These are phyloP conservation scores for Rubus idaeus DNA, from an alignment of 306 rosid genomes.

Conservation along the genomic window DNA sequence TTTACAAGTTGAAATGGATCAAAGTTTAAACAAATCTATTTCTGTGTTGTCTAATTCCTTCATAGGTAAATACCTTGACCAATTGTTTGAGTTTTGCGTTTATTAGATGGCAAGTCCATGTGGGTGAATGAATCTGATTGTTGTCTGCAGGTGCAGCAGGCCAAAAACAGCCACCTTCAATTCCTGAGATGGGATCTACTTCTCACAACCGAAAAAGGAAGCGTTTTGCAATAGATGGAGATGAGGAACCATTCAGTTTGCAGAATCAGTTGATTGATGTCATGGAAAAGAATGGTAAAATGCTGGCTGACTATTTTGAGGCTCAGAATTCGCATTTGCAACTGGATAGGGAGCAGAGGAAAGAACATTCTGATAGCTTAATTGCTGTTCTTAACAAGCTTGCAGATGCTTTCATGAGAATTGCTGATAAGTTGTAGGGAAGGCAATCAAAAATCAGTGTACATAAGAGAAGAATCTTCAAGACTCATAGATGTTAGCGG, in stretches of 20 bases:
- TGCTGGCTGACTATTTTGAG: slow-evolving; percentile 69
- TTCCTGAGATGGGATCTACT: slow-evolving; percentile 73
- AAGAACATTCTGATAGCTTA: slow-evolving; percentile 58
- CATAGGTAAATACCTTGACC: background rate
- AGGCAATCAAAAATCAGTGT: slow-evolving; percentile 43
- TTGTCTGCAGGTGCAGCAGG: slow-evolving; percentile 44
- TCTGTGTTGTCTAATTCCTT: background rate
- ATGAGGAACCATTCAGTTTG: slow-evolving; percentile 48
- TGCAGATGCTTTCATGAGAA: slow-evolving; percentile 87
- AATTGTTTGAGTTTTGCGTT: background rate
- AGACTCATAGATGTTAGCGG: slow-evolving; percentile 38
- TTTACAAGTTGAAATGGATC: background rate
- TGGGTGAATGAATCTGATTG: background rate
- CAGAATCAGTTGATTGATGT: slow-evolving; percentile 75
- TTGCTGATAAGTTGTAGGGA: slow-evolving; percentile 83
- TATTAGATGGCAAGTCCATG: background rate
- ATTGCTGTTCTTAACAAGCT: slow-evolving; percentile 90
- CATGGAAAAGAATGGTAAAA: slow-evolving; percentile 76
- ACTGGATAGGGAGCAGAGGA: slow-evolving; percentile 82
- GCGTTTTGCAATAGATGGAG: slow-evolving; percentile 50
- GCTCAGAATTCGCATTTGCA: slow-evolving; percentile 74
- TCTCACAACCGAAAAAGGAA: slow-evolving; percentile 83
- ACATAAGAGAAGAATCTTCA: slow-evolving; percentile 47
- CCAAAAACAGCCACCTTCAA: slow-evolving; percentile 52
- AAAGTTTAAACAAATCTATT: background rate